Evolutionary conservation across 192 early-diverging fungal genomes (phyloP).

Genomic region (Coemansia sp.): DNA sequence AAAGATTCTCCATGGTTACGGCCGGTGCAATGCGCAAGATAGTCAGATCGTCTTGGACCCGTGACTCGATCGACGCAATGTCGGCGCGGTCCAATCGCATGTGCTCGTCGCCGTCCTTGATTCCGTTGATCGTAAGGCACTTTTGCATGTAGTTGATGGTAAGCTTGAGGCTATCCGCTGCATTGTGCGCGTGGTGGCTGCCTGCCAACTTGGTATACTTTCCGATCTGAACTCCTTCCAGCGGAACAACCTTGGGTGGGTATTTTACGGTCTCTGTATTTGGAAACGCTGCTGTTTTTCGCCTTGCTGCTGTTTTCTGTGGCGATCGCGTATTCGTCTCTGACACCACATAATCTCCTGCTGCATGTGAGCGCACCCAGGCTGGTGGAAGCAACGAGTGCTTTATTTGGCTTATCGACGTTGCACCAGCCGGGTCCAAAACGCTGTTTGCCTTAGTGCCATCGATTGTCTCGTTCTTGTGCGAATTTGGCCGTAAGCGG

Average conservation of each 20-base stretch:
- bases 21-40: constrained; percentile 35
- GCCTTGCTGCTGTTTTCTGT: not conserved
- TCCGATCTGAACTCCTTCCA: constrained; percentile 38
- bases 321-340: not conserved
- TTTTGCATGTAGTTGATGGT: constrained; percentile 17
- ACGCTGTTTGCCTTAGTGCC: not conserved
- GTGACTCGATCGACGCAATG: constrained; percentile 27
- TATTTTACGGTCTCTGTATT: constrained; percentile 3
- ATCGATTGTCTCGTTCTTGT: not conserved
- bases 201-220: constrained; percentile 11
- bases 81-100: constrained; percentile 21
- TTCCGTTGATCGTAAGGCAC: constrained; percentile 20
- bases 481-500: constrained; percentile 13
- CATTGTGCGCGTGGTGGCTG: not conserved
- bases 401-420: not conserved
- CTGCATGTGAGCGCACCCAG: not conserved
- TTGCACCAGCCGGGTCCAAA: not conserved
- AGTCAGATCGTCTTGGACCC: constrained; percentile 5
- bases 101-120: constrained; percentile 17
- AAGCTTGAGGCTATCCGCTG: constrained; percentile 5
- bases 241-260: constrained; percentile 12
- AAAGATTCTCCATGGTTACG: constrained; percentile 33
- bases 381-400: not conserved
- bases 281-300: not conserved
- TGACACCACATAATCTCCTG: not conserved